Percentiles rank a stretch among this genome's conserved stretches.
Conservation (phyloP, 179 eudicot genomes). For the Patellifolia procumbens region DNA sequence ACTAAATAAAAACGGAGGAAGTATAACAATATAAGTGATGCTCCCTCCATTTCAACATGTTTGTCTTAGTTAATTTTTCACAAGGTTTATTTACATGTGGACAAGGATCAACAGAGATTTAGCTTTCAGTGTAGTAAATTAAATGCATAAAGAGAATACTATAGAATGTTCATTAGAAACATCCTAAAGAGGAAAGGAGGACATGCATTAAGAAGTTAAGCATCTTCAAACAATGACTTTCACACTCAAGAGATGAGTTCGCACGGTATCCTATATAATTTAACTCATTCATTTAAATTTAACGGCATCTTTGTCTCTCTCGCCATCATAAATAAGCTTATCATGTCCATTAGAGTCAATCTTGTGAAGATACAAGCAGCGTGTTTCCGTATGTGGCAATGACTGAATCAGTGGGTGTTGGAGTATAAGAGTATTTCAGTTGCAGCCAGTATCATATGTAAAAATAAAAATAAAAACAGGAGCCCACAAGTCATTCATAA, state of each 20-base stretch:
- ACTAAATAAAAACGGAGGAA: too few species aligned
- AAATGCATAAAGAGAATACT: background rate
- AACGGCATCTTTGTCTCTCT: background rate
- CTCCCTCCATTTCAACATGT: background rate
- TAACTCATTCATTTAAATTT: background rate
- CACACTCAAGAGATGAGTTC: background rate
- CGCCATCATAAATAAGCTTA: background rate
- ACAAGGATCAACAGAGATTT: background rate
- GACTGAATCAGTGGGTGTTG: background rate
- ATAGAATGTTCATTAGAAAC: background rate
- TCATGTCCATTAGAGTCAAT: background rate
- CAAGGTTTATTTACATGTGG: background rate
- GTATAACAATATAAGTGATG: background rate
- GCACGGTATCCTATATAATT: background rate
- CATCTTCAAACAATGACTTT: background rate
- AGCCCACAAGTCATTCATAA: background rate
- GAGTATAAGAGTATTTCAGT: background rate
- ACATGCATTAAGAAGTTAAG: background rate
- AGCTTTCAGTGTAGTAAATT: background rate
- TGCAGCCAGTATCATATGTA: background rate
- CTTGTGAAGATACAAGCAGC: background rate
- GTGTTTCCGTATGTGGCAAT: background rate
- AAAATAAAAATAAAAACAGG: background rate
- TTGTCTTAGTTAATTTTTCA: background rate
- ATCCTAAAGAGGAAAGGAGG: background rate